Evolutionary conservation across 176 grass and related monocot genomes (phyloP), one percentile per base, ranked within the genome.

Genomic region (Thinopyrum elongatum): DNA sequence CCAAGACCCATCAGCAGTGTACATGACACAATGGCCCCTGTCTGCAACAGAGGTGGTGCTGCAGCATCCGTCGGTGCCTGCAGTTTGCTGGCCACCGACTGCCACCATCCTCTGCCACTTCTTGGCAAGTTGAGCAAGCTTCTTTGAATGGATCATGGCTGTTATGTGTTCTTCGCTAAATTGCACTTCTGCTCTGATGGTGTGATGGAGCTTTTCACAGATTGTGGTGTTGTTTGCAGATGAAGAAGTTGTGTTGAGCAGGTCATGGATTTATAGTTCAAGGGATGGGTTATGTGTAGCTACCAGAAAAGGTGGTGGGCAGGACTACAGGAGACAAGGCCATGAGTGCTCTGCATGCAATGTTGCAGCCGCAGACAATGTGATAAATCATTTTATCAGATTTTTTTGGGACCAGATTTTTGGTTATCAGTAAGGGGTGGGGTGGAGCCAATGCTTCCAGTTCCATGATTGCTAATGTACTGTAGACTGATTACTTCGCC

Each of bases 1-100:
- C 71, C 86, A 29, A 47, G 70, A 85, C 3, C 80, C 77, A 3
- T 95, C 86, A 0, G 53, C 75, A 9, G 82, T 90, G 74, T 95
- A 95, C 79, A 95, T 65, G 11, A 95, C 71, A 34, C 87, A 88
- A 53, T 95, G 88, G 16, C 94, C 94, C 55, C 74, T 76, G 79
- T 85, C 82, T 12, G 84, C 89, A 4, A 88, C 25, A 9, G 76
- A 59, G 34, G 81, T 21, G 0, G 61, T 44, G 79, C 46, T 55
- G 62, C 79, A 77, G 8, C 58, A 81, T 61, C 49, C 42, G 10
- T 22, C 22, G 25, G 15, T 0, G 31, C 5, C 1, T 44, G 63
- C 27, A 22, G 23, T 70, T 8, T 22, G 58, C 53, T 41, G 23
- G 55, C 14, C 31, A 58, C 64, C 4, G 3, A 41, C 36, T 7